Base-by-base conservation (phyloP, 257 asterid genomes). In the Ocimum tenuiflorum region DNA sequence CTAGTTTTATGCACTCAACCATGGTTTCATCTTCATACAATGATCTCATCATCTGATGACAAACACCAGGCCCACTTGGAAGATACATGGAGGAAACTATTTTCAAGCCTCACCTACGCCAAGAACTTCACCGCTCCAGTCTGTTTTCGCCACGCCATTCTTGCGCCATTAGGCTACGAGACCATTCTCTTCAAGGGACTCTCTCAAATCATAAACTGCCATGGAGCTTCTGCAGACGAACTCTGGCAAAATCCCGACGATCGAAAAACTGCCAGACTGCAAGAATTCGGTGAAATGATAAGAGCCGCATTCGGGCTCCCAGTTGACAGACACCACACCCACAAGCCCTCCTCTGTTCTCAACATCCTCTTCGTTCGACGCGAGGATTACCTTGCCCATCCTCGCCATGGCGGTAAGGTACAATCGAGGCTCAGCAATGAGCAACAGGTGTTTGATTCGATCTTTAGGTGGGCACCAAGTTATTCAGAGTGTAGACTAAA, bases 231-330 rank as follows among this genome's bases (percentile, higher is more conserved):
- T 15, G 88, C 91, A 7, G 82, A 62, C 20, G 96, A 87, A 12
- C 61, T 92, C 22, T 81, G 88, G 91, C 77, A 73, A 75, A 84
- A 89, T 20, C 91, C 96, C 0, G 74, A 86, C 14, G 71, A 83
- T 57, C 73, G 42, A 3, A 94, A 70, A 50, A 90, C 95, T 13
- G 96, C 99, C 56, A 87, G 97, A 58, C 55, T 94, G 17, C 82
- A 95, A 2, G 97, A 94, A 74, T 94, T 94, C 20, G 99, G 99
- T 5, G 99, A 94, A 78, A 94, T 94, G 99, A 82, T 90, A 66
- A 79, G 87, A 70, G 88, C 97, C 24, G 81, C 92, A n/a, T 85
- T 94, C 59, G 92, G 87, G 50, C 72, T 86, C 31, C 97, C 91
- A 3, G 71, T 83, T 46, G 85, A 88, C 23, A 71, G 81, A 43